Evolutionary conservation across 2,329 filamentous ascomycete species (phyloP).

Genomic region (Nemania abortiva): DNA sequence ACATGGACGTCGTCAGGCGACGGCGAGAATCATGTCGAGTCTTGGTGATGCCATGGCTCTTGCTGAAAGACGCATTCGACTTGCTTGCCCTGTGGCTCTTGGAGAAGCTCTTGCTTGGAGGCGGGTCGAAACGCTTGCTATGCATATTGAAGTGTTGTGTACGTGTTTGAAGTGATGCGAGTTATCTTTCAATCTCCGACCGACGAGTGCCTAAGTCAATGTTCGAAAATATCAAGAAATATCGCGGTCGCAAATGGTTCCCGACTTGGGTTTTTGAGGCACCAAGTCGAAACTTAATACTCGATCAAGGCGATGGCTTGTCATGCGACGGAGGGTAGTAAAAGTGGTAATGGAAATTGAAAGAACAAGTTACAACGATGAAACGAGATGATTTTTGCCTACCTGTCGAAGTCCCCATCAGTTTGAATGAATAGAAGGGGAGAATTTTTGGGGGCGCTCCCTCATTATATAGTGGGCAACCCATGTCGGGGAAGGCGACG

Average conservation of each 20-base stretch:
- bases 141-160: slow-evolving; percentile 56
- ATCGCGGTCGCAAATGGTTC: slow-evolving; percentile 32
- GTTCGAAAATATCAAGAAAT: slow-evolving; percentile 22
- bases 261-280: slow-evolving; percentile 4
- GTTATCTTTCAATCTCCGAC: slow-evolving; percentile 32
- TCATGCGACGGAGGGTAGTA: slow-evolving; percentile 33
- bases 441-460: slow-evolving; percentile 38
- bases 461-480: slow-evolving; percentile 41
- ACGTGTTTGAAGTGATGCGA: slow-evolving; percentile 47
- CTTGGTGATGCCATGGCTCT: slow-evolving; percentile 66
- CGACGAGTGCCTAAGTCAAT: slow-evolving; percentile 9
- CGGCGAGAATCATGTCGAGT: slow-evolving; percentile 65
- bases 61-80: slow-evolving; percentile 67
- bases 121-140: slow-evolving; percentile 59
- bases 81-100: slow-evolving; percentile 64
- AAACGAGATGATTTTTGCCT: slow-evolving; percentile 44
- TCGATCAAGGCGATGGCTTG: slow-evolving; percentile 16
- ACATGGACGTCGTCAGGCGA: slow-evolving; percentile 62
- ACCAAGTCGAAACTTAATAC: slow-evolving; percentile 8
- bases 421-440: slow-evolving; percentile 40
- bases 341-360: slow-evolving; percentile 28
- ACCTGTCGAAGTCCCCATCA: slow-evolving; percentile 43
- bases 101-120: slow-evolving; percentile 64
- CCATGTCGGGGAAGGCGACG: slow-evolving; percentile 36
- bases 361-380: slow-evolving; percentile 33